Evolutionary conservation across 352 stramenopile species (phyloP).

Genomic region (Globisporangium yorkense): DNA sequence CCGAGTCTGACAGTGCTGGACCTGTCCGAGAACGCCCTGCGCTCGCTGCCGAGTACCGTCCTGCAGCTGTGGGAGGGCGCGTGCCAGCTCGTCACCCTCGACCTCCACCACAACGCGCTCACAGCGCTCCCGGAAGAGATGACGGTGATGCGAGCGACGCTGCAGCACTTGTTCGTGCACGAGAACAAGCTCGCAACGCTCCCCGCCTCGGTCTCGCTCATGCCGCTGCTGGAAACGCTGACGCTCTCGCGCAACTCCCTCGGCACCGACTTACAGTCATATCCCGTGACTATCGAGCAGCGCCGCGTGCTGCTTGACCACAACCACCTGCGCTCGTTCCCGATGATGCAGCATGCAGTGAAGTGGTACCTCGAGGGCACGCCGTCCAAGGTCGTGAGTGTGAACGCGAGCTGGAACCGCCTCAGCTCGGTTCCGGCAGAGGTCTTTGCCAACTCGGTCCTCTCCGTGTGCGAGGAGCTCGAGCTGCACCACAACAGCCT

Average conservation of each 20-base stretch:
- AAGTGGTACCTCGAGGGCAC: conserved; percentile 13
- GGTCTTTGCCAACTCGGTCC: conserved; percentile 10
- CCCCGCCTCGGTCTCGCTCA: conserved; percentile 13
- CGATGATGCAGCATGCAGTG: neutral
- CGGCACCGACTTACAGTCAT: conserved; percentile 14
- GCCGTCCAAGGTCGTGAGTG: conserved; percentile 15
- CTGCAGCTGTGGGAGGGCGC: conserved; percentile 17
- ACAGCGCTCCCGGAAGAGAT: conserved; percentile 32
- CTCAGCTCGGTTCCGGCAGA: conserved; percentile 18
- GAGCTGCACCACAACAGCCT: conserved; percentile 44
- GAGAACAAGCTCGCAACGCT: conserved; percentile 38
- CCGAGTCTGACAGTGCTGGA: conserved; percentile 18
- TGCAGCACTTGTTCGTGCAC: conserved; percentile 30
- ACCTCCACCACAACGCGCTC: conserved; percentile 39
- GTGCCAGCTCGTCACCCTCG: conserved; percentile 20
- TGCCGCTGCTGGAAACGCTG: conserved; percentile 23
- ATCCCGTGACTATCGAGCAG: conserved; percentile 16
- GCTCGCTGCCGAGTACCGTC: conserved; percentile 8
- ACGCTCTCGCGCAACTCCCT: conserved; percentile 15
- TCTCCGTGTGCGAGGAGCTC: conserved; percentile 29
- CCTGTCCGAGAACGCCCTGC: conserved; percentile 34
- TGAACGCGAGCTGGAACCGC: conserved; percentile 27
- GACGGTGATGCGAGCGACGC: conserved; percentile 14
- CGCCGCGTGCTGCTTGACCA: conserved; percentile 25
- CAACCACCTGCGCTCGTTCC: conserved; percentile 33